Percentiles rank a stretch among this genome's conserved stretches.
Conservation (phyloP, 352 stramenopile genomes). For the Globisporangium cederbergense region DNA sequence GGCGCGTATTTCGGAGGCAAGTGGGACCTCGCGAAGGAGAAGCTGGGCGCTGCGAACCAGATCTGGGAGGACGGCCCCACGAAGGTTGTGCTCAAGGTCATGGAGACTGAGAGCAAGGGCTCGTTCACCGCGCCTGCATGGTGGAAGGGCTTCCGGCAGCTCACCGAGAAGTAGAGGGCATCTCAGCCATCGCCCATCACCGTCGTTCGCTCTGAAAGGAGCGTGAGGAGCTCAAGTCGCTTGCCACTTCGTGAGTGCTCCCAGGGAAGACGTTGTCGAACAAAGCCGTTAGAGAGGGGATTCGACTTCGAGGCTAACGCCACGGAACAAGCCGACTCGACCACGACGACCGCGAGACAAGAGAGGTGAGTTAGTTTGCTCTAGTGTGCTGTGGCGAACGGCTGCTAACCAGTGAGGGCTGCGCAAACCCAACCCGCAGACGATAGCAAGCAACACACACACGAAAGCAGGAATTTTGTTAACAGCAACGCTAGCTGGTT, state of each 20-base stretch:
- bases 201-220: neutral
- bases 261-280: neutral
- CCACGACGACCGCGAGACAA: neutral
- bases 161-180: conserved; percentile 88
- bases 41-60: conserved; percentile 88
- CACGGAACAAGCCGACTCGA: neutral
- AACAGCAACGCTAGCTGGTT: neutral
- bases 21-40: conserved; percentile 82
- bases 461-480: conserved; percentile 1
- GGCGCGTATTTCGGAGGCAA: conserved; percentile 91
- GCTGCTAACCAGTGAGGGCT: neutral
- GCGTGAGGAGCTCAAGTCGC: neutral
- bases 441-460: neutral
- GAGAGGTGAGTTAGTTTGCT: neutral
- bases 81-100: conserved; percentile 84
- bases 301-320: neutral
- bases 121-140: conserved; percentile 75
- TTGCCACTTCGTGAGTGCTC: neutral
- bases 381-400: neutral
- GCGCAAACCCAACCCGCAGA: neutral
- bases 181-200: neutral
- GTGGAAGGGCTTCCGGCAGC: conserved; percentile 91
- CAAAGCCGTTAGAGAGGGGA: neutral
- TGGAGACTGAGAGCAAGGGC: conserved; percentile 89
- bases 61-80: conserved; percentile 86